Base-by-base conservation (phyloP, 2,329 filamentous ascomycete genomes). In the Cryphonectria japonica region DNA sequence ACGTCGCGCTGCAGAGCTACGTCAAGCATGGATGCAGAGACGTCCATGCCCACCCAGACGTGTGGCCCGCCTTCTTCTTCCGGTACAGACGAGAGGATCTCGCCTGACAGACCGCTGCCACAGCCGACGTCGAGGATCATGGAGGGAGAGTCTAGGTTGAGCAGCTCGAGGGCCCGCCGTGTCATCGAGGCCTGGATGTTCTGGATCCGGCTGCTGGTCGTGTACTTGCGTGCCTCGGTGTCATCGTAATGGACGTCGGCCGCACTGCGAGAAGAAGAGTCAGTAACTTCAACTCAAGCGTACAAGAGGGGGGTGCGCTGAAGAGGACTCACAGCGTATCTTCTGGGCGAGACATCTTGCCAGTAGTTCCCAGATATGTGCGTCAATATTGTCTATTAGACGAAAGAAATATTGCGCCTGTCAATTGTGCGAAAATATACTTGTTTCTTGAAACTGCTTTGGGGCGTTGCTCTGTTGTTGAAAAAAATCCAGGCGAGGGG, bases 171-270 rank as follows among this genome's bases (percentile, higher is more conserved):
- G 46, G 96, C 96, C 70, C 96, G 93, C 76, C 94, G 88, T 39
- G 96, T 97, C 96, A 99, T 99, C 73, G 90, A 89, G 0, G 95
- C 92, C 82, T 99, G 96, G 77, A 99, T 97, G 76, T 93, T 94
- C 78, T 96, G 93, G 79, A 99, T 98, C 74, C 96, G 94, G 5
- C 94, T 97, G 74, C 91, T 95, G 5, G 95, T 98, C 11, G 96
- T 98, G 85, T 99, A 99, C 86, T 98, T 98, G 80, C 93, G 92
- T 43, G 96, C 95, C 86, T 98, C 95, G 81, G 87, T 86, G 84
- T 98, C 95, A 85, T 98, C 92, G 87, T 99, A 99, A 86, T 97
- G 97, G 79, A 98, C 92, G 83, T 99, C 96, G 75, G 96, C 95
- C 66, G 95, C 93, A 79, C 94, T 97, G 80, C 69, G 52, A 69